These are phyloP conservation scores for Xylaria curta DNA, from an alignment of 495 filamentous ascomycete species.

Conservation along the genomic window DNA sequence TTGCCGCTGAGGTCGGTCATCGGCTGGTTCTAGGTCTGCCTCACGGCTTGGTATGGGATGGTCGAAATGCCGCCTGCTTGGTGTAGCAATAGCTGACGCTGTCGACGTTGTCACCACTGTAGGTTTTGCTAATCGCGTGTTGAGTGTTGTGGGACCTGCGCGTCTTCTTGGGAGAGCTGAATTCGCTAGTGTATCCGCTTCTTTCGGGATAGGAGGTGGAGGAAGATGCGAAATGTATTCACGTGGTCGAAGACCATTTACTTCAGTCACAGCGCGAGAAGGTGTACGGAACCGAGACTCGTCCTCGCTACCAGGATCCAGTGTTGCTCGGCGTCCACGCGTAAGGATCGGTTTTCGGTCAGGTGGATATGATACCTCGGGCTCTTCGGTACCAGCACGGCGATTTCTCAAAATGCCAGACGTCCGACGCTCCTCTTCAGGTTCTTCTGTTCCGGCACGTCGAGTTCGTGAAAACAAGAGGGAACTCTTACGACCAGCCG, in stretches of 20 bases:
- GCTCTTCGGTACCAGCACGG: constrained; percentile 55
- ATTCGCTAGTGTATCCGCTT: constrained; percentile 38
- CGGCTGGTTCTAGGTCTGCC: constrained; percentile 41
- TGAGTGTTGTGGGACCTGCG: constrained; percentile 45
- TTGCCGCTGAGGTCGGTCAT: constrained; percentile 50
- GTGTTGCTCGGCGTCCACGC: constrained; percentile 47
- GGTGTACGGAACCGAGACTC: constrained; percentile 58
- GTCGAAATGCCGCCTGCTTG: constrained; percentile 55
- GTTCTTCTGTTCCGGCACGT: constrained; percentile 54
- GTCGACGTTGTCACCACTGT: constrained; percentile 30
- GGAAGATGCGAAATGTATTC: constrained; percentile 42
- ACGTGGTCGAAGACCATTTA: constrained; percentile 47
- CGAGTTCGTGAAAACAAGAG: constrained; percentile 50
- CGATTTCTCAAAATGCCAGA: constrained; percentile 50
- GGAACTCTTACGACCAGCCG: constrained; percentile 52
- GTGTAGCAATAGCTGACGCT: constrained; percentile 32
- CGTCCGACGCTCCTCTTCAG: constrained; percentile 54
- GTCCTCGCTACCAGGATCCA: constrained; percentile 55
- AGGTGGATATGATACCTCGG: constrained; percentile 47
- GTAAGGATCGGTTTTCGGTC: constrained; percentile 50
- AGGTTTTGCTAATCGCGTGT: constrained; percentile 44
- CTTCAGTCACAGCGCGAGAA: constrained; percentile 63
- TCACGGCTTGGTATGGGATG: constrained; percentile 50
- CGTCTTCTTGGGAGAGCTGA: constrained; percentile 53
- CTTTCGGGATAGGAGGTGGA: constrained; percentile 35